A percentile compares a stretch with the other conserved stretches of the same genome.
Conservation (phyloP, 352 stramenopile species). For the Phytophthora litchii region DNA sequence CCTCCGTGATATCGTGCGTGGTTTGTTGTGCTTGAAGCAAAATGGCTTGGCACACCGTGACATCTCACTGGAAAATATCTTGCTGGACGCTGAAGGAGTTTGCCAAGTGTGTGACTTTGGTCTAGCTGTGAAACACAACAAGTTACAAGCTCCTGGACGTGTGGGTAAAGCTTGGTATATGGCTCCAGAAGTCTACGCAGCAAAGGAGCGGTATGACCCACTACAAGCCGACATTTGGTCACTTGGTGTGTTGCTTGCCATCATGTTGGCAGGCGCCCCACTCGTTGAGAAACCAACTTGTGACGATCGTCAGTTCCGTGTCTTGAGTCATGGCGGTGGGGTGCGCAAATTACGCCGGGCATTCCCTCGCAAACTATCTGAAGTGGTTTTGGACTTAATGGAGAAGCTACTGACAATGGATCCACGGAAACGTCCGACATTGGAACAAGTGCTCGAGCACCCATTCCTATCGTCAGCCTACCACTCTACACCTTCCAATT, state of each 20-base stretch:
- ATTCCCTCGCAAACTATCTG: conserved; percentile 40
- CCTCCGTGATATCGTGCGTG: conserved; percentile 43
- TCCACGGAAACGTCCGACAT: conserved; percentile 35
- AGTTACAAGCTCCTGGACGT: conserved; percentile 32
- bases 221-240: conserved; percentile 66
- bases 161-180: conserved; percentile 78
- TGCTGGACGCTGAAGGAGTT: conserved; percentile 43
- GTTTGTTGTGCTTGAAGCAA: conserved; percentile 42
- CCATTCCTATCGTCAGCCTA: conserved; percentile 33
- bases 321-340: conserved; percentile 42
- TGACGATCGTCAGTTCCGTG: conserved; percentile 45
- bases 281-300: conserved; percentile 45
- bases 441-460: conserved; percentile 47
- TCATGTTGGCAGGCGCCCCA: conserved; percentile 62
- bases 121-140: conserved; percentile 34
- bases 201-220: conserved; percentile 45
- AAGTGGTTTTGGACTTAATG: conserved; percentile 35
- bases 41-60: conserved; percentile 64
- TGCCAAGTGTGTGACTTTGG: conserved; percentile 68
- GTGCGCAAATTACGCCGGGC: conserved; percentile 48
- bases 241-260: conserved; percentile 61
- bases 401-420: conserved; percentile 38
- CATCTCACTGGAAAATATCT: conserved; percentile 69
- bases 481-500: conserved; percentile 6
- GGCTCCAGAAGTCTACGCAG: conserved; percentile 62